Evolutionary conservation across 495 filamentous ascomycete species (phyloP), one percentile per base, ranked within the genome.

Genomic region (Tuber melanosporum): DNA sequence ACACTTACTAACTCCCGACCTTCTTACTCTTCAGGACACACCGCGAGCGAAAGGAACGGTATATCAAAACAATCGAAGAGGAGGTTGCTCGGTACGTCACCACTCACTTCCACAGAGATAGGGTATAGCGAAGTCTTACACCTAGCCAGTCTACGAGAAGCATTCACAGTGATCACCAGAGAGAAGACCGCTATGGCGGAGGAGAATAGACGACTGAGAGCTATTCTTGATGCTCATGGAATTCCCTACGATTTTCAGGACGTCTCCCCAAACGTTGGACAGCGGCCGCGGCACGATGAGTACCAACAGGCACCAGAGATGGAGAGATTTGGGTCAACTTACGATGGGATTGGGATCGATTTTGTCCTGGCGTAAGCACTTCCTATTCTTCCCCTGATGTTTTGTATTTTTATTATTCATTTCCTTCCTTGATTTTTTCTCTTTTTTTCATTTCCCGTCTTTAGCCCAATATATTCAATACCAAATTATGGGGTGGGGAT

Each of bases 21-120:
- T 73, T 19, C 57, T 52, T 72, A 73, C 19, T 26, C 52, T 62
- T 82, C 73, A 83, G 95, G 83, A 97, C 95, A 41, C 95, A 98
- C 85, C 94, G 95, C 71, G 95, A 99, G 85, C 91, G 95, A 76
- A 98, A 98, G 84, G 95, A 98, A 85, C 89, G 92, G 81, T 98
- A 98, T 83, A 95, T 97, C 87, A 93, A 93, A 84, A 88, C 90
- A n/a, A 88, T 98, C 75, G 95, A 98, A 84, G 91, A 93, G 81
- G 93, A 97, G 85, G 91, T 97, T 12, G 88, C 93, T 36, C 91
- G 93, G 73, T 82, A 82, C 66, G 81, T 71, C 72, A 41, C 39
- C 39, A 41, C 75, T 71, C 81, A 57, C 85, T 73, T 75, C 78
- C 70, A 76, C 66, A 62, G 89, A 82, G 85, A 87, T 75, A 82